These are phyloP conservation scores for Xylaria venustula DNA, from an alignment of 495 filamentous ascomycete genomes.

Conservation along the genomic window DNA sequence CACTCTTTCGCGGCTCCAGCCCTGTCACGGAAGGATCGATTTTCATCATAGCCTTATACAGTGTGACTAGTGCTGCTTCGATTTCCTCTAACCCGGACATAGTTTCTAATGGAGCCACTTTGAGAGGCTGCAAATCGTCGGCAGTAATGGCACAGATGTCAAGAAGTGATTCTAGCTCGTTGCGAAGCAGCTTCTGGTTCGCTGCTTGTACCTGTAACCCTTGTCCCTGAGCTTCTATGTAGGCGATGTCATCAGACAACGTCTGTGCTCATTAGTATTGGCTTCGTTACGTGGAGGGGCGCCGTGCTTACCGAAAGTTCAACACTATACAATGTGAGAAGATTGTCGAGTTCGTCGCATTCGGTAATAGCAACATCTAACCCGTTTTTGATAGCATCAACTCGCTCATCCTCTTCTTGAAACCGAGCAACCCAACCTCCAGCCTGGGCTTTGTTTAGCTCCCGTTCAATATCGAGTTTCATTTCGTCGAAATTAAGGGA, in stretches of 20 bases:
- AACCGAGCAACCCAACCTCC: slow-evolving; percentile 88
- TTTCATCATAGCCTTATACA: slow-evolving; percentile 93
- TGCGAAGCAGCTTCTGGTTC: slow-evolving; percentile 91
- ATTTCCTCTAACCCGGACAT: slow-evolving; percentile 68
- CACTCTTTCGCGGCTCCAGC: slow-evolving; percentile 49
- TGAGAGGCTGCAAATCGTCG: slow-evolving; percentile 68
- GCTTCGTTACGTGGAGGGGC: neutral
- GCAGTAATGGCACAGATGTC: slow-evolving; percentile 84
- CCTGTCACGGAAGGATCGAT: slow-evolving; percentile 78
- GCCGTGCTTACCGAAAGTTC: slow-evolving; percentile 76
- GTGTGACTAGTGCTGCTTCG: slow-evolving; percentile 69
- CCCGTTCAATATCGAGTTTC: slow-evolving; percentile 77
- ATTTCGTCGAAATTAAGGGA: slow-evolving; percentile 76
- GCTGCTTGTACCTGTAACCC: slow-evolving; percentile 95
- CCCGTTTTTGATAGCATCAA: slow-evolving; percentile 75
- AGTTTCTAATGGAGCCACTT: slow-evolving; percentile 70
- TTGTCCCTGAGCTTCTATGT: slow-evolving; percentile 95
- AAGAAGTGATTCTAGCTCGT: slow-evolving; percentile 77
- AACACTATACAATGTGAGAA: slow-evolving; percentile 89
- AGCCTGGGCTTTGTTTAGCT: slow-evolving; percentile 85
- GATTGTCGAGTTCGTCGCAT: slow-evolving; percentile 91
- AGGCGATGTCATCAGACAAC: slow-evolving; percentile 90
- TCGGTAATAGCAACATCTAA: slow-evolving; percentile 88
- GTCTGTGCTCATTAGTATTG: slow-evolving; percentile 59
- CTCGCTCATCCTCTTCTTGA: slow-evolving; percentile 85